Conservation (phyloP, 2,329 filamentous ascomycete species). For the Huntiella moniliformis region DNA sequence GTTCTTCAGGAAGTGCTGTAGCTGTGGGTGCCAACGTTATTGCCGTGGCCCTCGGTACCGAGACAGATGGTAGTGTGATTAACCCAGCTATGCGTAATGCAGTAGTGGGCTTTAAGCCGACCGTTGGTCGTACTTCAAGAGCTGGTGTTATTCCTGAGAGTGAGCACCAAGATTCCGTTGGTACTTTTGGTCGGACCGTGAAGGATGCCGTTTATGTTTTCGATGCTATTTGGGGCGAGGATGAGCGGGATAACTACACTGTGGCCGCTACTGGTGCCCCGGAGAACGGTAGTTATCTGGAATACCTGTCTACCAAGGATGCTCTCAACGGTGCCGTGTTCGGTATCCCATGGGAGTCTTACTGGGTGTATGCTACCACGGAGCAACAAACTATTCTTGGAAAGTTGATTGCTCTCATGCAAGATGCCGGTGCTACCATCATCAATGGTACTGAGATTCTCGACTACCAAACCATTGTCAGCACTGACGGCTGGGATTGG, state of each 20-base stretch:
- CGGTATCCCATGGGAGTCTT: constrained; percentile 51
- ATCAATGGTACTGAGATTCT: constrained; percentile 53
- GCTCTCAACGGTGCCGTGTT: constrained; percentile 44
- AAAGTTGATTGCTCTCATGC: constrained; percentile 24
- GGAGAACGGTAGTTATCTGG: constrained; percentile 30
- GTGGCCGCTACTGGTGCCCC: constrained; percentile 37
- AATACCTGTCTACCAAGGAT: constrained; percentile 33
- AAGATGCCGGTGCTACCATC: constrained; percentile 43
- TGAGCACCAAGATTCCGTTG: constrained; percentile 49
- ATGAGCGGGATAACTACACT: constrained; percentile 48
- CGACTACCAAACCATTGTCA: constrained; percentile 40
- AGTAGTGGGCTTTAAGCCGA: constrained; percentile 58
- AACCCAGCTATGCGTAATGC: constrained; percentile 51
- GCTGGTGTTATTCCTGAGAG: constrained; percentile 45
- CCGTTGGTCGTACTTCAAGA: constrained; percentile 51
- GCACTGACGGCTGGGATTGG: constrained; percentile 55
- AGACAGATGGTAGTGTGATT: constrained; percentile 56
- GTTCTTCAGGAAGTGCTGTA: constrained; percentile 45
- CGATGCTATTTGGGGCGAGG: constrained; percentile 48
- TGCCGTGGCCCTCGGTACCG: constrained; percentile 50
- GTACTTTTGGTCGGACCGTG: constrained; percentile 47
- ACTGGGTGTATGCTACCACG: constrained; percentile 43
- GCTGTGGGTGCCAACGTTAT: constrained; percentile 45
- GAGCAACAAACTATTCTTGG: constrained; percentile 37
- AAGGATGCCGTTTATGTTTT: constrained; percentile 48